Evolutionary conservation across 129 eudicot species (phyloP).

Genomic region (Arctium lappa): DNA sequence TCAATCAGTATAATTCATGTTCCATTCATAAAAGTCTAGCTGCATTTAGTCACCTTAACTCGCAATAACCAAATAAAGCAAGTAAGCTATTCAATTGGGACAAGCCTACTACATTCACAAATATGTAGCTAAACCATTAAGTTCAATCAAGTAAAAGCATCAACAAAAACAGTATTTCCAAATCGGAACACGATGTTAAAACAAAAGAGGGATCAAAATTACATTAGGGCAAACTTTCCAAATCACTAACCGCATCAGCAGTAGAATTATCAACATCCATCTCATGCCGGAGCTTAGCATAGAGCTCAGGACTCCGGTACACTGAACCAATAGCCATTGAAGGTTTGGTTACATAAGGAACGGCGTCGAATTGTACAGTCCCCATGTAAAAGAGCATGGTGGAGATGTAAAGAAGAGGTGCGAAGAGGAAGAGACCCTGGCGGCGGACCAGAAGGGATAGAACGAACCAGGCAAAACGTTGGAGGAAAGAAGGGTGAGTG

Average conservation of each 20-base stretch:
- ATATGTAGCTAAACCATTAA: background rate
- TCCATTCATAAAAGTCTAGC: background rate
- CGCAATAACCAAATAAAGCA: background rate
- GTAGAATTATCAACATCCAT: conserved; percentile 86
- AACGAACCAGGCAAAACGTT: conserved; percentile 53
- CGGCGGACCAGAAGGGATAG: conserved; percentile 60
- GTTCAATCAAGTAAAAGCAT: background rate
- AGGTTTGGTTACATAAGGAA: conserved; percentile 30
- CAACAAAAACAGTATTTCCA: background rate
- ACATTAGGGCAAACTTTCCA: conserved; percentile 23
- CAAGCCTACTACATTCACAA: background rate
- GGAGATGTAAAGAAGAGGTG: conserved; percentile 61
- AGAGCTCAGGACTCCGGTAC: conserved; percentile 82
- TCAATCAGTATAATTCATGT: background rate
- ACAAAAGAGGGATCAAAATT: conserved; percentile 20
- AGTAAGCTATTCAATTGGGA: background rate
- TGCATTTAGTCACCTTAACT: background rate
- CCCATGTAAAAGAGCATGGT: conserved; percentile 55
- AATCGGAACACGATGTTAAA: background rate
- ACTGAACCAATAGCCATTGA: conserved; percentile 64
- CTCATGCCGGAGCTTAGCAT: conserved; percentile 62
- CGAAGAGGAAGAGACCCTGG: conserved; percentile 64
- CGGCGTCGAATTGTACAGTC: conserved; percentile 54
- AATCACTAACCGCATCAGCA: conserved; percentile 69
- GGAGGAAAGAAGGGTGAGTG: conserved; percentile 41